A percentile compares a stretch with the other conserved stretches of the same genome.
Conservation (phyloP, 108 stramenopile species). For the Skeletonema potamos region DNA sequence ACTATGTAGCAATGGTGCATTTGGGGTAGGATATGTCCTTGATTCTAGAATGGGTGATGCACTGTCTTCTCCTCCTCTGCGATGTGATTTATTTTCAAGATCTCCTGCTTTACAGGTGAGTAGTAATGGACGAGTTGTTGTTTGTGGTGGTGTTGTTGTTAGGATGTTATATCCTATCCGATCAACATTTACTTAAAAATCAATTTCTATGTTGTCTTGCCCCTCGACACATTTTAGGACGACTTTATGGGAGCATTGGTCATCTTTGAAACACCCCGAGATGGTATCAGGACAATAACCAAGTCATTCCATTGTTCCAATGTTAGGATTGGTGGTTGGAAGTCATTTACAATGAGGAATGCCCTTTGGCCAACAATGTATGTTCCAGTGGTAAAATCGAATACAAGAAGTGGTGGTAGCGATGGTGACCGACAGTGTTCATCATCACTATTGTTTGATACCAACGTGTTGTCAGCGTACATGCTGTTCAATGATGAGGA, state of each 20-base stretch:
- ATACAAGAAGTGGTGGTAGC: neutral
- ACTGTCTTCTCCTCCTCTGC: no score
- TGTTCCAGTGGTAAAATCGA: conserved; percentile 24
- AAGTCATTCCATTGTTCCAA: conserved; percentile 48
- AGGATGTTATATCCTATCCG: no score
- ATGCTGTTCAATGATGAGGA: conserved; percentile 72
- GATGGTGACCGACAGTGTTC: neutral
- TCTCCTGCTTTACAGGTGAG: conserved; percentile 21
- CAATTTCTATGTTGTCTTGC: neutral
- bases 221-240: conserved; percentile 11
- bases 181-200: no score
- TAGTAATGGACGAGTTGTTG: no score
- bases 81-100: neutral
- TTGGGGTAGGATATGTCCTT: conserved; percentile 43
- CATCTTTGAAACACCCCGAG: conserved; percentile 46
- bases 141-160: neutral
- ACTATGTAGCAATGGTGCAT: conserved; percentile 46
- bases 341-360: conserved; percentile 50
- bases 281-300: conserved; percentile 12
- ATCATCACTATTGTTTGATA: neutral
- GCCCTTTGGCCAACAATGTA: conserved; percentile 44
- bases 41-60: neutral
- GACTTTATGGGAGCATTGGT: conserved; percentile 50
- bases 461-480: conserved; percentile 40
- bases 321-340: conserved; percentile 49